Evolutionary conservation across 2,329 filamentous ascomycete species (phyloP).

Genomic region (Aspergillus jensenii): DNA sequence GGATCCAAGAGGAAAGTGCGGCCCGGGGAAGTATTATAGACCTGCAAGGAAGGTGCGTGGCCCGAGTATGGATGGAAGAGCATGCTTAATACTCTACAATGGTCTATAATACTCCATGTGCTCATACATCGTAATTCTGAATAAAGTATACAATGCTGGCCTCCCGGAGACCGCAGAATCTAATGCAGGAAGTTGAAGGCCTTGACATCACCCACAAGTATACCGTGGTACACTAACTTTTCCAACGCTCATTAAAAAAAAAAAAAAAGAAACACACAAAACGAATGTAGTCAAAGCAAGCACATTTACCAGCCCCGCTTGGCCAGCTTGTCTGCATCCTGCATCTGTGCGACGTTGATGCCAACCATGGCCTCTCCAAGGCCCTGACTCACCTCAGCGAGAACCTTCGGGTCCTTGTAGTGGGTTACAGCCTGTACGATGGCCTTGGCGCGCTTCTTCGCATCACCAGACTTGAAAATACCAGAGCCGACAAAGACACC

Average conservation of each 20-base stretch:
- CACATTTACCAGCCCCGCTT: slow-evolving; percentile 73
- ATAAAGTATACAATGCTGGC: slow-evolving; percentile 1
- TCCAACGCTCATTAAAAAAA: slow-evolving; percentile 13
- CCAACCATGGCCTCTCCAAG: slow-evolving; percentile 98
- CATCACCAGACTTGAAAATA: slow-evolving; percentile 96
- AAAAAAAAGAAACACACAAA: background rate
- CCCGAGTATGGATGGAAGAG: background rate
- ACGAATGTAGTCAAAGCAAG: slow-evolving; percentile 7
- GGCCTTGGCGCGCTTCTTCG: slow-evolving; percentile 83
- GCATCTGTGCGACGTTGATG: slow-evolving; percentile 80
- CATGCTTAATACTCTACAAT: slow-evolving; percentile 1
- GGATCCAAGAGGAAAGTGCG: background rate
- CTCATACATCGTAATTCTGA: slow-evolving; percentile 19
- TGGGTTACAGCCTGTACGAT: slow-evolving; percentile 95
- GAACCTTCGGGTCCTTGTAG: slow-evolving; percentile 77
- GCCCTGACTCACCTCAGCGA: slow-evolving; percentile 84
- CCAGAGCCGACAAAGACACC: slow-evolving; percentile 96
- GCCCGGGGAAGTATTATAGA: background rate
- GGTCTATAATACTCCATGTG: slow-evolving; percentile 6
- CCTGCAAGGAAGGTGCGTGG: background rate
- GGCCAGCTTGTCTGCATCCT: slow-evolving; percentile 76
- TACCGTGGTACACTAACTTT: slow-evolving; percentile 14
- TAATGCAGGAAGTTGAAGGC: slow-evolving; percentile 11
- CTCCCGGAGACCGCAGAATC: background rate
- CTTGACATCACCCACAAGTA: slow-evolving; percentile 3